A percentile compares a stretch with the other conserved stretches of the same genome.
Conservation (phyloP, 1,139 yeast genomes). For the Yamadazyma sp. region DNA sequence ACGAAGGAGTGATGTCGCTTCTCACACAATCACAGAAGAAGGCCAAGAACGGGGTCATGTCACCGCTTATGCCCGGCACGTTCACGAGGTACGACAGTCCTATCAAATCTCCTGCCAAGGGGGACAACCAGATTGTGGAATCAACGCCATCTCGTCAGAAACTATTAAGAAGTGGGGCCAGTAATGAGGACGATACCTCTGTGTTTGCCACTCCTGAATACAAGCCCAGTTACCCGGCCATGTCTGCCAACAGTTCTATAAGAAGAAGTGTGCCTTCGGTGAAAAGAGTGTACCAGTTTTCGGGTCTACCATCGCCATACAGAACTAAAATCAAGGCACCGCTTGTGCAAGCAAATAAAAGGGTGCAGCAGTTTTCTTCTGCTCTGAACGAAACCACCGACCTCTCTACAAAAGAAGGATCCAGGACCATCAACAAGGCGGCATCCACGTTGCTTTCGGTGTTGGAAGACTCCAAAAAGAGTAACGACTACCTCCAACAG, state of each 20-base stretch:
- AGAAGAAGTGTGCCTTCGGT: slow-evolving; percentile 24
- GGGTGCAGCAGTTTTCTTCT: neutral
- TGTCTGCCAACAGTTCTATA: slow-evolving; percentile 17
- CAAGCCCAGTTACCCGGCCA: slow-evolving; percentile 34
- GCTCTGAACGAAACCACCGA: neutral
- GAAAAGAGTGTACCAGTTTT: slow-evolving; percentile 58
- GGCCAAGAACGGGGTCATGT: slow-evolving; percentile 6
- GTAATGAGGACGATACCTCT: slow-evolving; percentile 5
- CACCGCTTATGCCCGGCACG: slow-evolving; percentile 17
- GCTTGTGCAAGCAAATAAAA: neutral
- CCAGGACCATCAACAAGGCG: slow-evolving; percentile 52
- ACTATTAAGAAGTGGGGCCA: slow-evolving; percentile 6
- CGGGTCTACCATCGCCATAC: slow-evolving; percentile 67
- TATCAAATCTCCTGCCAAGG: slow-evolving; percentile 2
- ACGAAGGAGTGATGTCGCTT: slow-evolving; percentile 78
- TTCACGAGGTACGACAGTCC: slow-evolving; percentile 14
- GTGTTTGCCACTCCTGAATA: slow-evolving; percentile 40
- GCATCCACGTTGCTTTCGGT: slow-evolving; percentile 67
- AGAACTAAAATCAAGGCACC: slow-evolving; percentile 46
- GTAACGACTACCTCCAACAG: slow-evolving; percentile 22
- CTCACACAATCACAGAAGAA: slow-evolving; percentile 23
- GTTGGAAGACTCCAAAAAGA: slow-evolving; percentile 41
- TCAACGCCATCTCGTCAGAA: slow-evolving; percentile 16
- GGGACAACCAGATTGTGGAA: slow-evolving; percentile 4
- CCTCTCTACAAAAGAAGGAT: slow-evolving; percentile 5